These are phyloP conservation scores for thale cress (Arabidopsis thaliana) DNA, from an alignment of 345 rosid species.

Conservation along the genomic window DNA sequence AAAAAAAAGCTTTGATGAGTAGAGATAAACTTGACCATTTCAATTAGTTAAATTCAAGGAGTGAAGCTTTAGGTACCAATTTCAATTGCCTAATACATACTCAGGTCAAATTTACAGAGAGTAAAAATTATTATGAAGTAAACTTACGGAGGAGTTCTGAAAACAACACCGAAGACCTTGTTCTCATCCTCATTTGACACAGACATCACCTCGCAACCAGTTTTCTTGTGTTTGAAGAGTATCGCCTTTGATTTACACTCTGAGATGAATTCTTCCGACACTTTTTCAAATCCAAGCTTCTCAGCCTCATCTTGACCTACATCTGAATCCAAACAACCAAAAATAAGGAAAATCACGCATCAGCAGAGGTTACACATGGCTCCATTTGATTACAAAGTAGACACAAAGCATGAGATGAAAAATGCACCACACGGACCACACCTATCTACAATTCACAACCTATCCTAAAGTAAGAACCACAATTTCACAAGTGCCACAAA, in stretches of 20 bases:
- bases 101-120: background rate
- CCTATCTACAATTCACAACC: background rate
- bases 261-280: slow-evolving; percentile 79
- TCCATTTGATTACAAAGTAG: background rate
- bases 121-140: background rate
- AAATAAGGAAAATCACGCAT: background rate
- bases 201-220: slow-evolving; percentile 92
- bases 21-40: slow-evolving; percentile 22
- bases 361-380: slow-evolving; percentile 26
- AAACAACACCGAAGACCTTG: slow-evolving; percentile 83
- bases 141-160: slow-evolving; percentile 94
- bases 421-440: background rate
- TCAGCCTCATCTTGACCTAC: slow-evolving; percentile 61
- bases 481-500: slow-evolving; percentile 11
- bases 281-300: slow-evolving; percentile 85
- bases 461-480: background rate
- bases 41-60: slow-evolving; percentile 10
- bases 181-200: slow-evolving; percentile 90
- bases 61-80: slow-evolving; percentile 2
- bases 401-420: background rate
- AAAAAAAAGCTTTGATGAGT: background rate
- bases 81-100: slow-evolving; percentile 5
- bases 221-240: slow-evolving; percentile 87
- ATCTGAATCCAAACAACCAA: slow-evolving; percentile 49
- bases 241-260: slow-evolving; percentile 91